Percentiles rank a stretch among this genome's conserved stretches.
These are phyloP conservation scores for Helotiales sp. DNA, from an alignment of 2,329 filamentous ascomycete species.

Conservation along the genomic window DNA sequence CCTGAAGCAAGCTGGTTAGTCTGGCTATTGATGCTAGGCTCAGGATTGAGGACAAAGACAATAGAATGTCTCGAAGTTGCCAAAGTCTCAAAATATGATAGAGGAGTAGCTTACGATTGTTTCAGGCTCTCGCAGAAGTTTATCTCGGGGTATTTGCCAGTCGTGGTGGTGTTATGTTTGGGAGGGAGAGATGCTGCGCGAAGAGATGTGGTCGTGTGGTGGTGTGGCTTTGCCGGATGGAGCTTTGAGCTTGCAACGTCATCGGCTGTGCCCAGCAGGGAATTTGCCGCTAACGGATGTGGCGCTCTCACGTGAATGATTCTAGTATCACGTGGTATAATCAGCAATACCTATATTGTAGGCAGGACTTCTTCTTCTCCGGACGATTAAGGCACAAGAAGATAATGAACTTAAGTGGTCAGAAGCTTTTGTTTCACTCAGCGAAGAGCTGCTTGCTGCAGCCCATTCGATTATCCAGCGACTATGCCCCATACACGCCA, in stretches of 20 bases:
- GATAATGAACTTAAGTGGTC: background rate
- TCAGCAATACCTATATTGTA: background rate
- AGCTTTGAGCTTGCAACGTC: slow-evolving; percentile 19
- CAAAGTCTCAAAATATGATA: background rate
- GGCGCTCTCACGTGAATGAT: background rate
- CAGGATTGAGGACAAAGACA: background rate
- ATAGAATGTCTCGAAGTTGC: background rate
- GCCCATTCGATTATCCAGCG: background rate
- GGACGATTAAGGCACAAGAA: background rate
- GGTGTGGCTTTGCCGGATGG: slow-evolving; percentile 15
- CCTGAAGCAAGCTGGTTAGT: slow-evolving; percentile 34
- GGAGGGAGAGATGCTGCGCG: background rate
- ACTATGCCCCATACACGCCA: background rate
- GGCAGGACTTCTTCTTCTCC: background rate
- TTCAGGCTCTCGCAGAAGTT: slow-evolving; percentile 3
- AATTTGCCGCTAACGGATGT: background rate
- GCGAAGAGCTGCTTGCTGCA: background rate
- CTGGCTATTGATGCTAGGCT: slow-evolving; percentile 17
- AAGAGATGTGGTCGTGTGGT: slow-evolving; percentile 1
- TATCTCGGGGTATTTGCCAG: slow-evolving; percentile 1
- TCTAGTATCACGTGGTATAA: background rate
- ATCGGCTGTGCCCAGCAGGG: slow-evolving; percentile 13
- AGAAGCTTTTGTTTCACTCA: background rate
- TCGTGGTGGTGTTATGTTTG: slow-evolving; percentile 10
- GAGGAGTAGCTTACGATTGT: background rate